These are phyloP conservation scores for Fusarium scirpi DNA, from an alignment of 2,329 filamentous ascomycete species.

Conservation along the genomic window DNA sequence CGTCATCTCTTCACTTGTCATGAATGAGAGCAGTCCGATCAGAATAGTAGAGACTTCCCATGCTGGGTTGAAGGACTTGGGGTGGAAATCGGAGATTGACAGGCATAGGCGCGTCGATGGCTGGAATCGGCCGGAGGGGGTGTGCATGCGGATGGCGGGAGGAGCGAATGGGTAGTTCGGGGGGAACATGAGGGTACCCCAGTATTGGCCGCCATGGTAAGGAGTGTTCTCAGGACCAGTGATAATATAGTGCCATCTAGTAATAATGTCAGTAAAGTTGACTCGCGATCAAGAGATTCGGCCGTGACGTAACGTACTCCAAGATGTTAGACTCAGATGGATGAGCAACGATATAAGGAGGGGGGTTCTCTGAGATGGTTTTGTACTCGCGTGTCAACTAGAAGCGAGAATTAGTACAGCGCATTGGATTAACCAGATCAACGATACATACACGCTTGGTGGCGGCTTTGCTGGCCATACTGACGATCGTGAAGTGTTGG, in stretches of 20 bases:
- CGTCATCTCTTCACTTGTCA: constrained; percentile 99
- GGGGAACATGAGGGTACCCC: constrained; percentile 96
- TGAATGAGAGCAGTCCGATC: constrained; percentile 93
- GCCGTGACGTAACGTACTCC: constrained; percentile 67
- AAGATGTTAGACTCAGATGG: constrained; percentile 92
- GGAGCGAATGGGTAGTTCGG: constrained; percentile 97
- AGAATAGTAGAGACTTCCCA: constrained; percentile 98
- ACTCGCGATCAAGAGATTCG: not conserved
- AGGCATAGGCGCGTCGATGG: constrained; percentile 92
- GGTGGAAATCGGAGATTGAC: constrained; percentile 97
- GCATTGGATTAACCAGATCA: not conserved
- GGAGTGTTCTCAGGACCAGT: constrained; percentile 94
- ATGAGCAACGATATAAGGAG: constrained; percentile 89
- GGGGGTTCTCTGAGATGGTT: constrained; percentile 77
- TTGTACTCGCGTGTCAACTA: constrained; percentile 74
- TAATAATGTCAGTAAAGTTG: constrained; percentile 25
- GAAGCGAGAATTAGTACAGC: constrained; percentile 38
- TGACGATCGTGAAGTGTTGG: constrained; percentile 19
- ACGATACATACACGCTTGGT: constrained; percentile 73
- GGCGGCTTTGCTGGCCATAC: constrained; percentile 78
- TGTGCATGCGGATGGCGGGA: constrained; percentile 98
- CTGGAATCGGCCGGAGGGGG: constrained; percentile 94
- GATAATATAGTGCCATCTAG: constrained; percentile 92
- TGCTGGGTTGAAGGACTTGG: constrained; percentile 96
- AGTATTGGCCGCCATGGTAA: constrained; percentile 96